These are phyloP conservation scores for Alternaria ethzedia DNA, from an alignment of 2,329 filamentous ascomycete genomes.

Conservation along the genomic window DNA sequence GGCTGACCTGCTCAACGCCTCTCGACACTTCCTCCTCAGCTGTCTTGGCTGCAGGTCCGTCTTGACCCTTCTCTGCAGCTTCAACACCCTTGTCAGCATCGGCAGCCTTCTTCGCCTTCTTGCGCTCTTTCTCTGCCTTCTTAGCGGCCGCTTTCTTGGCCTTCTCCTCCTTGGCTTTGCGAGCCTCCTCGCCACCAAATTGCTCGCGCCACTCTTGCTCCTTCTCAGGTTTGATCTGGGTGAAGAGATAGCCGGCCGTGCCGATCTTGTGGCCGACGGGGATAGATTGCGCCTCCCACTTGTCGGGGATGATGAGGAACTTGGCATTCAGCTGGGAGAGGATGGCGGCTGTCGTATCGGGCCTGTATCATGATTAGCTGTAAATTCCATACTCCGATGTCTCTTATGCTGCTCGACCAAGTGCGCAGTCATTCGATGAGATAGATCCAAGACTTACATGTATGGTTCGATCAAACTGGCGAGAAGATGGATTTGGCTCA, in stretches of 20 bases:
- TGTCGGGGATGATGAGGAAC: slow-evolving; percentile 65
- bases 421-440: background rate
- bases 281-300: slow-evolving; percentile 47
- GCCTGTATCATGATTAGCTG: slow-evolving; percentile 28
- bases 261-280: slow-evolving; percentile 79
- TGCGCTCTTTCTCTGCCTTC: slow-evolving; percentile 68
- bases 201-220: slow-evolving; percentile 81
- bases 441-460: slow-evolving; percentile 57
- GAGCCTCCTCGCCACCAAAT: slow-evolving; percentile 71
- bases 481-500: slow-evolving; percentile 84
- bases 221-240: slow-evolving; percentile 81
- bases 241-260: slow-evolving; percentile 80
- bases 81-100: slow-evolving; percentile 78
- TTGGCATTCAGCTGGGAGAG: slow-evolving; percentile 72
- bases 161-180: slow-evolving; percentile 74
- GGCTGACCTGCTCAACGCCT: slow-evolving; percentile 53
- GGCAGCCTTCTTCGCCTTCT: slow-evolving; percentile 66
- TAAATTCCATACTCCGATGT: background rate
- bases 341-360: slow-evolving; percentile 66
- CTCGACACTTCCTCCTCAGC: slow-evolving; percentile 54
- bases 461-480: slow-evolving; percentile 82
- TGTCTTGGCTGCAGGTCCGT: slow-evolving; percentile 46
- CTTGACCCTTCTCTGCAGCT: slow-evolving; percentile 75
- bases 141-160: slow-evolving; percentile 62
- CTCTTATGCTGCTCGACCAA: background rate